Percentiles rank a stretch among this genome's conserved stretches.
Conservation (phyloP, 164 flowering plant genomes). For the Annona cherimola region DNA sequence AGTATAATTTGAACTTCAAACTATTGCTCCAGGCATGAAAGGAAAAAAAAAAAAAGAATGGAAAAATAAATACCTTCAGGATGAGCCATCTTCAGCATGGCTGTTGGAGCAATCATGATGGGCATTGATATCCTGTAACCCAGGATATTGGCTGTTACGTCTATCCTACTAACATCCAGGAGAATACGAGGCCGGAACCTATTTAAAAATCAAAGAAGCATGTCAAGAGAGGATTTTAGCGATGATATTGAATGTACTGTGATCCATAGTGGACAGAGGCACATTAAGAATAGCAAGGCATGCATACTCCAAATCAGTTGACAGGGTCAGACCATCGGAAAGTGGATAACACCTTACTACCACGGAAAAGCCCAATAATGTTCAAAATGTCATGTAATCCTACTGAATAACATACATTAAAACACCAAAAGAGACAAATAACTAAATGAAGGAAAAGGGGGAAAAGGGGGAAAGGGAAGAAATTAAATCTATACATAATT, state of each 20-base stretch:
- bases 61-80: slow-evolving; percentile 53
- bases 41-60: neutral
- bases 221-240: neutral
- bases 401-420: neutral
- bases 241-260: neutral
- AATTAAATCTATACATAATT: too few relatives aligned
- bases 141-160: slow-evolving; percentile 59
- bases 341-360: neutral
- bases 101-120: slow-evolving; percentile 89
- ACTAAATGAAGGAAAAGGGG: too few relatives aligned
- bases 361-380: neutral
- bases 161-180: slow-evolving; percentile 80
- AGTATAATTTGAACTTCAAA: neutral
- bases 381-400: neutral
- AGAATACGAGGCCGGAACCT: slow-evolving; percentile 88
- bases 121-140: slow-evolving; percentile 87
- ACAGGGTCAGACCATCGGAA: neutral
- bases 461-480: too few relatives aligned
- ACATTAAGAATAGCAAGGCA: neutral
- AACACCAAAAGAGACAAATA: too few relatives aligned
- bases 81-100: slow-evolving; percentile 92
- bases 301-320: neutral
- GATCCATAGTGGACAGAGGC: neutral
- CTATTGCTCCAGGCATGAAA: neutral
- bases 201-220: neutral